Base-by-base conservation (phyloP, 2,329 filamentous ascomycete genomes). In the Penicillium expansum region DNA sequence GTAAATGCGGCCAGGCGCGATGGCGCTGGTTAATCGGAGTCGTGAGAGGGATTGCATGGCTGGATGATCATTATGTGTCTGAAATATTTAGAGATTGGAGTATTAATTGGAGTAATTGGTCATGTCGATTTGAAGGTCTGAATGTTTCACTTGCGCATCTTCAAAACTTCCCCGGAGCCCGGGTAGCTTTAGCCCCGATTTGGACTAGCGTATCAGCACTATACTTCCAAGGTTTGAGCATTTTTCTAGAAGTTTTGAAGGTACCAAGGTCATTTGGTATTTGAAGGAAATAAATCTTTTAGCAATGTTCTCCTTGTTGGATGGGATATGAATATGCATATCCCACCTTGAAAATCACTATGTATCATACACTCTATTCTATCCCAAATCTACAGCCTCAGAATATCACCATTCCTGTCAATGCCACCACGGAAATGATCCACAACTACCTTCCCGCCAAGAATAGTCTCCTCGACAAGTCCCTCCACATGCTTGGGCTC, bases 401-500 rank as follows among this genome's bases (percentile, higher is more conserved):
- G 82, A 61, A 95, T 64, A 18, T 88, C 87, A 67, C 82, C 91
- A 54, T 79, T 80, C 44, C 88, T 80, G 74, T 96, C 90, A 75
- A 97, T 95, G 0, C 92, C 93, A 11, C 91, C 93, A 52, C 93
- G 80, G 61, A 97, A 79, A 79, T 97, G 91, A 50, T 84, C 85
- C 67, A 86, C 86, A 48, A 97, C 85, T 20, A 97, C 86, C 77
- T 91, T 96, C 5, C 93, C 93, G 71, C 92, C 86, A 63, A 97
- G 73, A 1, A 97, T 82, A 0, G 93, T 97, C 73, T 90, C 95
- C 66, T 87, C 82, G 24, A 97, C 86, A 62, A 97, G 83, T 43
- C 93, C 94, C 79, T 96, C 91, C 63, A 92, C 93, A 74, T 97
- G 91, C 75, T 91, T 87, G 0, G 92, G 92, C 71, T 82, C 80